Evolutionary conservation across 495 filamentous ascomycete species (phyloP).

Genomic region (Neurospora discreta): DNA sequence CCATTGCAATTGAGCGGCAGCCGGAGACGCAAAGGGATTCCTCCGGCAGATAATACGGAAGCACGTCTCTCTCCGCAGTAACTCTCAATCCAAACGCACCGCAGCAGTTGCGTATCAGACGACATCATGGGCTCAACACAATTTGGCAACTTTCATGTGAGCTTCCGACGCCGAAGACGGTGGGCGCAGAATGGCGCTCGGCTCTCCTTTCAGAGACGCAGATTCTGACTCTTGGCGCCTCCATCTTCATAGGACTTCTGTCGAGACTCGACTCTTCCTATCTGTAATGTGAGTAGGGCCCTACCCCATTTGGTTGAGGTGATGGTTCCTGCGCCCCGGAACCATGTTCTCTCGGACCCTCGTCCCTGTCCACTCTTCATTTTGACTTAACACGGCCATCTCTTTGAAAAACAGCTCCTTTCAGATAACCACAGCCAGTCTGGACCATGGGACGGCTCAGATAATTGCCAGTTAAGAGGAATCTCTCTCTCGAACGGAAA

Average conservation of each 20-base stretch:
- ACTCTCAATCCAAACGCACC: neutral
- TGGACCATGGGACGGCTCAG: constrained; percentile 32
- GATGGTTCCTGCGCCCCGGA: neutral
- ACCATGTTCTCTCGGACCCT: neutral
- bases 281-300: constrained; percentile 77
- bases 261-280: constrained; percentile 87
- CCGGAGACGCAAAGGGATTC: neutral
- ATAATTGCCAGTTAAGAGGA: constrained; percentile 58
- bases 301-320: neutral
- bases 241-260: constrained; percentile 64
- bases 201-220: neutral
- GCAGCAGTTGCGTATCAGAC: constrained; percentile 15
- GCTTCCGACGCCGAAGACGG: constrained; percentile 20
- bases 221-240: neutral
- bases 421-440: constrained; percentile 31
- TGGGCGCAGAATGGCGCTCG: neutral
- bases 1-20: neutral
- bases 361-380: constrained; percentile 3
- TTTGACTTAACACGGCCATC: constrained; percentile 11
- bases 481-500: constrained; percentile 54
- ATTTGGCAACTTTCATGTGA: constrained; percentile 85
- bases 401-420: constrained; percentile 27
- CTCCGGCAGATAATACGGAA: neutral
- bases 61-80: neutral
- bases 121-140: constrained; percentile 51